A percentile compares a stretch with the other conserved stretches of the same genome.
phyloP scores from a whole-genome alignment of 2,329 filamentous ascomycete species.

The Neoscytalidium dimidiatum region DNA sequence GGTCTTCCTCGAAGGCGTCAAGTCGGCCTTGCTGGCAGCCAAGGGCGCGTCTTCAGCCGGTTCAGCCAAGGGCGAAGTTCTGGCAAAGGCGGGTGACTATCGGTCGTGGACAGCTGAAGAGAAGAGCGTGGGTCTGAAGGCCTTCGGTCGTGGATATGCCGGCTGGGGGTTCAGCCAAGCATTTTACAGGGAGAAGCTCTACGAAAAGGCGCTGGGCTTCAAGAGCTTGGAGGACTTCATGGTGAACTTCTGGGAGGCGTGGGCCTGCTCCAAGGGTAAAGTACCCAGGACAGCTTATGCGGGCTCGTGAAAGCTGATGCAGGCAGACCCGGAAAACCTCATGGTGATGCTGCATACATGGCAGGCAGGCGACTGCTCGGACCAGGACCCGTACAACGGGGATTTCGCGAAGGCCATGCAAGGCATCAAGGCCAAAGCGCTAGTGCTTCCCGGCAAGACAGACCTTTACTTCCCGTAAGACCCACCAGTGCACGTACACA shows the following conservation, averaged over 20 bases:
- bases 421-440: slow-evolving; percentile 69
- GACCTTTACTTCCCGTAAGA: slow-evolving; percentile 77
- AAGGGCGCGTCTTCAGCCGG: slow-evolving; percentile 58
- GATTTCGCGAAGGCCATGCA: slow-evolving; percentile 64
- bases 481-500: neutral
- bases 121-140: slow-evolving; percentile 62
- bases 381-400: slow-evolving; percentile 68
- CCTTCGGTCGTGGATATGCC: slow-evolving; percentile 73
- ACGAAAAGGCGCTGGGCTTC: slow-evolving; percentile 65
- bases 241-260: slow-evolving; percentile 73
- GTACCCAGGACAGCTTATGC: neutral
- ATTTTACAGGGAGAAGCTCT: slow-evolving; percentile 73
- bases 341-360: slow-evolving; percentile 76
- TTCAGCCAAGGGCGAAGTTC: slow-evolving; percentile 33
- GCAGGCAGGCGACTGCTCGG: slow-evolving; percentile 72
- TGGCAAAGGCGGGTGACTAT: slow-evolving; percentile 34
- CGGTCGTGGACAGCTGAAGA: slow-evolving; percentile 57
- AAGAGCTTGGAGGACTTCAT: slow-evolving; percentile 73
- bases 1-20: slow-evolving; percentile 67
- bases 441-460: slow-evolving; percentile 71
- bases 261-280: slow-evolving; percentile 67
- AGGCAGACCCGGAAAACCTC: slow-evolving; percentile 69
- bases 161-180: slow-evolving; percentile 80
- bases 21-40: slow-evolving; percentile 59
- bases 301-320: neutral